These are phyloP conservation scores for Colletotrichum tropicicola DNA, from an alignment of 2,329 filamentous ascomycete genomes.

Conservation along the genomic window DNA sequence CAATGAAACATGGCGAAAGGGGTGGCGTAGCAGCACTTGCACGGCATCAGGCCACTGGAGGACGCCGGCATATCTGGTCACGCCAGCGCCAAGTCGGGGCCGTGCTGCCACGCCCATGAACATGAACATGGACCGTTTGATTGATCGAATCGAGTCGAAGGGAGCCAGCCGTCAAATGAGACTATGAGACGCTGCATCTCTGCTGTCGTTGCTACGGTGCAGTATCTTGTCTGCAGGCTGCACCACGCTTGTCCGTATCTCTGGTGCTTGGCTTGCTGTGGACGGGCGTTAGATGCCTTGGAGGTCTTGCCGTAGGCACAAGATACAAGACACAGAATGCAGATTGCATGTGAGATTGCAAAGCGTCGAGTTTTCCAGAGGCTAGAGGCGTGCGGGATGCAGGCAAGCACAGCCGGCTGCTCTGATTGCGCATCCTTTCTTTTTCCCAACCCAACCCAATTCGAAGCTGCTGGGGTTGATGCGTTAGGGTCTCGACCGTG, in stretches of 20 bases:
- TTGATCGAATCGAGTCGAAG: not conserved
- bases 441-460: slow-evolving; percentile 12
- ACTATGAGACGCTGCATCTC: slow-evolving; percentile 5
- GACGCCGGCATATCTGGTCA: slow-evolving; percentile 3
- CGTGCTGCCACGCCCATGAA: not conserved
- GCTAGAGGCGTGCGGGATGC: not conserved
- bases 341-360: not conserved
- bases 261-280: too few relatives aligned
- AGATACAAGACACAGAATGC: not conserved
- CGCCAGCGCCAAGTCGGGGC: slow-evolving; percentile 9
- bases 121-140: not conserved
- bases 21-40: not conserved
- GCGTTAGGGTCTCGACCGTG: slow-evolving; percentile 22
- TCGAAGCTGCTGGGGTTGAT: slow-evolving; percentile 11
- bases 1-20: not conserved
- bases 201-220: not conserved
- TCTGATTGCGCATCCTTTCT: not conserved
- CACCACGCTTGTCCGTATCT: too few relatives aligned
- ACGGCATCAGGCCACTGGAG: slow-evolving; percentile 10
- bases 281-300: not conserved
- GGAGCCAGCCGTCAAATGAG: too few relatives aligned
- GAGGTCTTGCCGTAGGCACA: not conserved
- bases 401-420: not conserved
- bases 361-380: not conserved
- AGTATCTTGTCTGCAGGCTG: too few relatives aligned